A percentile compares a stretch with the other conserved stretches of the same genome.
Evolutionary conservation across 2,329 filamentous ascomycete species (phyloP).

Genomic region (Pseudogymnoascus sp.): DNA sequence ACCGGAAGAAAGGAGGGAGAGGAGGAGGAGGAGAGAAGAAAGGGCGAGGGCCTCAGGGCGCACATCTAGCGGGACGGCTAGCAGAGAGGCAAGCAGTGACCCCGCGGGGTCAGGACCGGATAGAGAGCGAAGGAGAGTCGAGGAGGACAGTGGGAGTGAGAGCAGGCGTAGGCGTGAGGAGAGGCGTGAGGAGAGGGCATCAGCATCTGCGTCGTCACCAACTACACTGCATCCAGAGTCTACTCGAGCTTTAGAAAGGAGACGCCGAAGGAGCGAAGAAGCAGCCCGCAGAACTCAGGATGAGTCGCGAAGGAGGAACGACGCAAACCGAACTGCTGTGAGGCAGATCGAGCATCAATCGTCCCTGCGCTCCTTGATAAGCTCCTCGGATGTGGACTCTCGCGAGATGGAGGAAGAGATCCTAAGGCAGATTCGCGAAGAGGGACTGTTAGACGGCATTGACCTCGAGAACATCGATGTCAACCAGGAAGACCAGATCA

Average conservation of each 20-base stretch:
- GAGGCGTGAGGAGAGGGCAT: slow-evolving; percentile 21
- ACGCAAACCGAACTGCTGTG: slow-evolving; percentile 20
- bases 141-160: slow-evolving; percentile 9
- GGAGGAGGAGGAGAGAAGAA: slow-evolving; percentile 24
- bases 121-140: slow-evolving; percentile 14
- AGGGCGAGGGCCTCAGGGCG: slow-evolving; percentile 20
- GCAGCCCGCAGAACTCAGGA: slow-evolving; percentile 21
- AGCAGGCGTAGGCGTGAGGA: slow-evolving; percentile 25
- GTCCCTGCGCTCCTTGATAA: slow-evolving; percentile 76
- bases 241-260: slow-evolving; percentile 22
- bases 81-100: slow-evolving; percentile 21
- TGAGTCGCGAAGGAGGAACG: slow-evolving; percentile 20
- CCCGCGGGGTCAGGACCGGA: slow-evolving; percentile 17
- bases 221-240: slow-evolving; percentile 23
- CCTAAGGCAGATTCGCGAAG: slow-evolving; percentile 77
- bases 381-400: slow-evolving; percentile 66
- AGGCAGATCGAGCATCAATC: slow-evolving; percentile 80
- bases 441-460: slow-evolving; percentile 78
- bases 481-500: slow-evolving; percentile 79
- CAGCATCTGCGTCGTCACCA: not conserved
- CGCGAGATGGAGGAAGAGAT: slow-evolving; percentile 81
- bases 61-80: slow-evolving; percentile 29
- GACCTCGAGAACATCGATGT: slow-evolving; percentile 82
- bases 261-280: slow-evolving; percentile 18
- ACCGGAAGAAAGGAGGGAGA: slow-evolving; percentile 21